Evolutionary conservation across 768 basidiomycete genomes (phyloP).

Genomic region (Kwoniella europaea): DNA sequence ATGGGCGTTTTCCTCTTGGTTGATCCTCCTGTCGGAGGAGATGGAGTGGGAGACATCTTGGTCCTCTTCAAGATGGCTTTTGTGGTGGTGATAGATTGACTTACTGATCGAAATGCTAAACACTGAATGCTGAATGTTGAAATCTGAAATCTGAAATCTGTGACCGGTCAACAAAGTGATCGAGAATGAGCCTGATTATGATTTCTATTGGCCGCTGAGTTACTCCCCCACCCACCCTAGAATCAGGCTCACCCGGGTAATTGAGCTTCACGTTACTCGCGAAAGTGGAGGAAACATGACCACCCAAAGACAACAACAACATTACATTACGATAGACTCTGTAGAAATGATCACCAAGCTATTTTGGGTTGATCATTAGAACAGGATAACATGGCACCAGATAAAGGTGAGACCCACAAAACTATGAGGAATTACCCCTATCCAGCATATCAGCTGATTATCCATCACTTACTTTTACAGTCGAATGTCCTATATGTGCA

Average conservation of each 20-base stretch:
- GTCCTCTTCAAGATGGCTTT: background rate
- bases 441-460: too few relatives aligned
- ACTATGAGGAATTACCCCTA: too few relatives aligned
- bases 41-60: slow-evolving; percentile 14
- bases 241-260: background rate
- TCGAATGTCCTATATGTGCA: slow-evolving; percentile 47
- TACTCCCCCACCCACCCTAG: background rate
- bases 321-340: background rate
- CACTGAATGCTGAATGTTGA: too few relatives aligned
- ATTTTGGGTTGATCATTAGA: background rate
- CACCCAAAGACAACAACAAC: background rate
- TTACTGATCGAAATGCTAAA: background rate
- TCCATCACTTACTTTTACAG: background rate
- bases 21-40: background rate
- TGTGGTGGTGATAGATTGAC: too few relatives aligned
- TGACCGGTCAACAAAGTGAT: background rate
- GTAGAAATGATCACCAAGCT: background rate
- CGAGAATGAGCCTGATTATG: background rate
- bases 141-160: background rate
- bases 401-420: slow-evolving; percentile 11
- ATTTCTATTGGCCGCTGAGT: too few relatives aligned
- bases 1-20: slow-evolving; percentile 8
- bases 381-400: slow-evolving; percentile 8
- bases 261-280: background rate
- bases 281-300: slow-evolving; percentile 5